phyloP scores from a whole-genome alignment of 176 grass and related monocot species.

The Themeda triandra region DNA sequence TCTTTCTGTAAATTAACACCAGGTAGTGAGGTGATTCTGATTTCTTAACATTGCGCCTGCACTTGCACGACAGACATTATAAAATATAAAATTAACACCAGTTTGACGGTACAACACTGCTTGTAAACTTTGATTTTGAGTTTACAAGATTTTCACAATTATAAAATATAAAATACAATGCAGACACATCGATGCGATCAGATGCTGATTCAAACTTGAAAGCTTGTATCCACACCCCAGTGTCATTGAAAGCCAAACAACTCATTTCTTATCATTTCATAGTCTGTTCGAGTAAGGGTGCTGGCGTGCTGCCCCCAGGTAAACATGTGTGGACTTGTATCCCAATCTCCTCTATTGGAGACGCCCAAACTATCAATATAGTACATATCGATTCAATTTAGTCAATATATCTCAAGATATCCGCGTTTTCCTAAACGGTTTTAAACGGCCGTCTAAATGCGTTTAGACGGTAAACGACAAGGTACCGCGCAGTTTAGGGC shows the following conservation, averaged over 20 bases:
- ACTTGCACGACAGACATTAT: neutral
- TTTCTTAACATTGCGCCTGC: too few species aligned
- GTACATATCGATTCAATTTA: neutral
- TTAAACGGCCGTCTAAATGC: too few species aligned
- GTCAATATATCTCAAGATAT: constrained; percentile 1
- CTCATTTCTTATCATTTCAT: neutral
- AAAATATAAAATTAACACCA: too few species aligned
- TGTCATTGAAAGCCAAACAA: neutral
- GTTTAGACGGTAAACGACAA: too few species aligned
- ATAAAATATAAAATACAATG: neutral
- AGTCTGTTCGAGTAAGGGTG: neutral
- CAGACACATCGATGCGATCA: neutral
- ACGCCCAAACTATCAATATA: neutral
- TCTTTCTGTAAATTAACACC: neutral
- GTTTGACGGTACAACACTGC: neutral
- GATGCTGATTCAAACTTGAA: neutral
- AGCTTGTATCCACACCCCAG: neutral
- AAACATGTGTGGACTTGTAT: too few species aligned
- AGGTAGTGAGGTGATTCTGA: neutral
- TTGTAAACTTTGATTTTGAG: neutral
- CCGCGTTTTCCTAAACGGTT: too few species aligned
- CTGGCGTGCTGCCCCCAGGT: too few species aligned
- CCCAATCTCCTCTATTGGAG: neutral
- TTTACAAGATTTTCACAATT: neutral
- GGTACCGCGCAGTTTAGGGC: too few species aligned